These are phyloP conservation scores for Yamadazyma diospyri DNA, from an alignment of 1,139 yeast genomes.

Conservation along the genomic window DNA sequence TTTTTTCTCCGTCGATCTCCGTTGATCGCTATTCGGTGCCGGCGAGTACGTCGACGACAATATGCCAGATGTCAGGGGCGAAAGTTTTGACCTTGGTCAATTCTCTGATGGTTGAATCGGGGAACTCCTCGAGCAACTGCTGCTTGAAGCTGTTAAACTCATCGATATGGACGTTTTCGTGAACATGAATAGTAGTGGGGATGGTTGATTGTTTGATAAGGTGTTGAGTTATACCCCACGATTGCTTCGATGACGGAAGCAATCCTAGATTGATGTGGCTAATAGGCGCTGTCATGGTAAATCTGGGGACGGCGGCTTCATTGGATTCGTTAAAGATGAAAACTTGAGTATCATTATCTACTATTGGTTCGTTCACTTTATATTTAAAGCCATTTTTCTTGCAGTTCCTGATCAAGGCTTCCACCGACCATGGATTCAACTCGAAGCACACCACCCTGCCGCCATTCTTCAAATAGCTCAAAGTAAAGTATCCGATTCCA, in stretches of 20 bases:
- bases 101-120: slow-evolving; percentile 19
- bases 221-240: slow-evolving; percentile 52
- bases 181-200: slow-evolving; percentile 54
- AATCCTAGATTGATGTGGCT: slow-evolving; percentile 76
- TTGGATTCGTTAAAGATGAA: slow-evolving; percentile 63
- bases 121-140: slow-evolving; percentile 13
- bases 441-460: slow-evolving; percentile 78
- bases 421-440: slow-evolving; percentile 79
- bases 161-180: slow-evolving; percentile 61
- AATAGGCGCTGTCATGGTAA: slow-evolving; percentile 27
- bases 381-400: slow-evolving; percentile 39
- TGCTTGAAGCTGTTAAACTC: slow-evolving; percentile 36
- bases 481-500: slow-evolving; percentile 83
- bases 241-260: slow-evolving; percentile 61
- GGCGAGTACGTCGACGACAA: slow-evolving; percentile 51
- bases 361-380: slow-evolving; percentile 18
- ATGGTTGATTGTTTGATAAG: slow-evolving; percentile 17
- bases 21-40: no score
- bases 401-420: slow-evolving; percentile 63
- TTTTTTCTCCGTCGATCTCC: no score
- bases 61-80: slow-evolving; percentile 86
- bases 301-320: slow-evolving; percentile 41
- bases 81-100: slow-evolving; percentile 71
- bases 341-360: slow-evolving; percentile 23
- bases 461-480: slow-evolving; percentile 57